phyloP scores from a whole-genome alignment of 1,139 yeast species.

The Martiniozyma asiatica region DNA sequence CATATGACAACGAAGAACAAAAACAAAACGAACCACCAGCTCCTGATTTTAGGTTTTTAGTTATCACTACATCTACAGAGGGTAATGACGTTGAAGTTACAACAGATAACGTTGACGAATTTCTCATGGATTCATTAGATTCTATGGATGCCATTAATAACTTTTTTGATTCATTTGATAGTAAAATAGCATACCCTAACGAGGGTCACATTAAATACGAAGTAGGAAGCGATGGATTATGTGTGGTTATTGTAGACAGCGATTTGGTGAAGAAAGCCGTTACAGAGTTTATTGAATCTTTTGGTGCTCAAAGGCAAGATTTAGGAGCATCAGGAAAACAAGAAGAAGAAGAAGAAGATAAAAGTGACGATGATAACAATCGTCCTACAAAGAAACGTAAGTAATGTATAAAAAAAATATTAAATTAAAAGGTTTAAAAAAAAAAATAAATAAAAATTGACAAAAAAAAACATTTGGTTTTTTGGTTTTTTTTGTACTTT shows the following conservation, averaged over 20 bases:
- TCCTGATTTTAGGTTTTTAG: constrained; percentile 5
- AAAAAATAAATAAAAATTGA: no score
- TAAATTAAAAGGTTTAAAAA: no score
- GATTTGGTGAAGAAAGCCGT: constrained; percentile 16
- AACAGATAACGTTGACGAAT: constrained; percentile 16
- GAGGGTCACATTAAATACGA: constrained; percentile 59
- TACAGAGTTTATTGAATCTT: constrained; percentile 15
- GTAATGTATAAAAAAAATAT: no score
- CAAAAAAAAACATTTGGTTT: no score
- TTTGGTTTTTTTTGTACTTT: no score
- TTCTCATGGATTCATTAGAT: constrained; percentile 1
- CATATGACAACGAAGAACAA: constrained; percentile 3
- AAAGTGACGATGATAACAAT: constrained; percentile 8
- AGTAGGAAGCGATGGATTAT: constrained; percentile 61
- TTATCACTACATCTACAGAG: constrained; percentile 3
- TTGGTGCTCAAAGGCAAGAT: constrained; percentile 3
- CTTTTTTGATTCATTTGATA: constrained; percentile 55
- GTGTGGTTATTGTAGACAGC: constrained; percentile 41
- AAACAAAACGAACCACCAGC: constrained; percentile 1
- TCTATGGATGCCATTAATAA: constrained; percentile 30
- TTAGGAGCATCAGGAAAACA: constrained; percentile 2
- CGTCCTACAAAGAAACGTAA: no score
- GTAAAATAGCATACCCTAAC: constrained; percentile 48
- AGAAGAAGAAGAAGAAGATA: constrained; percentile 5
- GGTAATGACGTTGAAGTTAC: constrained; percentile 20